Base-by-base conservation (phyloP, 1,284 basidiomycete genomes). In the Inonotus hispidus region DNA sequence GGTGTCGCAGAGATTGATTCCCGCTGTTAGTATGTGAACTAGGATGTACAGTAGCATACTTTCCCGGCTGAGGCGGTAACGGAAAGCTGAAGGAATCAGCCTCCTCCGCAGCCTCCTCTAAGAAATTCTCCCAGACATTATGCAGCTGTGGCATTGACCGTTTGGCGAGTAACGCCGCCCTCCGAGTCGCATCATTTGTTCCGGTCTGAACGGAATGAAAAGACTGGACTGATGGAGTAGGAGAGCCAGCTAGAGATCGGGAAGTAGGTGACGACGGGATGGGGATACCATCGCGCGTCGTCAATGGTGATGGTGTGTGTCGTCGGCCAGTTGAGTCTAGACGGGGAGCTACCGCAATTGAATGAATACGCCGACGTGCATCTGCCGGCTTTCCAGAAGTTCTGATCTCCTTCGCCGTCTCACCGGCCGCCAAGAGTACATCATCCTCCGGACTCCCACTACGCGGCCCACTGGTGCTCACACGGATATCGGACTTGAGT, bases 61-160 rank as follows among this genome's bases (percentile, higher is more conserved):
- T 49, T 10, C 7, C 27, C 21, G 49, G 32, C 1, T 25, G 39
- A 16, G 58, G 39, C 16, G 25, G 49, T 32, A 50, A 39, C 10
- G 49, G 49, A 23, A 46, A 58, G 25, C 21, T 46, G 27, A 46
- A 56, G 13, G 54, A 61, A 5, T 49, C 38, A 25, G 47, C 53
- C 35, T 59, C 53, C 25, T 63, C 58, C 21, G 58, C 46, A 16
- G 58, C 38, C 53, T 63, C 62, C 38, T 60, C 58, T 16, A 63
- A 53, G 49, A 60, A 63, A 45, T 50, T 45, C 32, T 63, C 62
- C 62, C 62, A 60, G 11, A 63, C 39, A 23, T 60, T 60, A 46
- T 60, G 53, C 41, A 63, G 55, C 37, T 60, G 58, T 27, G 62
- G 62, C 54, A 63, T 23, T 21, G 62, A 63, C 19, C 62, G 59